Conservation (phyloP, 108 stramenopile species). For the Skeletonema marinoi region DNA sequence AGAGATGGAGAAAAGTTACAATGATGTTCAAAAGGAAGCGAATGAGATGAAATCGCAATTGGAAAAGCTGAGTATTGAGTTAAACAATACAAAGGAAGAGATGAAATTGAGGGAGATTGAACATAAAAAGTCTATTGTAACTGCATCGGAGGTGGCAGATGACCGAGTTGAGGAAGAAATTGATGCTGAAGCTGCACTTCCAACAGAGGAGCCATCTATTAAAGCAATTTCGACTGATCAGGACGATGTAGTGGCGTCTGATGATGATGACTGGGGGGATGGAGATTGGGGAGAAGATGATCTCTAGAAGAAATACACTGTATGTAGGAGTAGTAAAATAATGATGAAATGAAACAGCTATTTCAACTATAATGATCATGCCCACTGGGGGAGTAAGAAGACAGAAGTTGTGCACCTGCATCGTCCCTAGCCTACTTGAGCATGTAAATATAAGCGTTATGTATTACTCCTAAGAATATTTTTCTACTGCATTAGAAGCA, state of each 20-base stretch:
- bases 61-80: neutral
- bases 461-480: neutral
- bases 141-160: neutral
- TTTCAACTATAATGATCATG: no score
- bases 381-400: no score
- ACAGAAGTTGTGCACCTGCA: no score
- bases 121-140: neutral
- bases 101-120: neutral
- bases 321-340: neutral
- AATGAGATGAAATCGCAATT: constrained; percentile 2
- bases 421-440: neutral
- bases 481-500: neutral
- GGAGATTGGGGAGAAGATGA: constrained; percentile 24
- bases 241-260: neutral
- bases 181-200: neutral
- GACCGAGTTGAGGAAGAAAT: neutral
- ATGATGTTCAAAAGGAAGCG: constrained; percentile 1
- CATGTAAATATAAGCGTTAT: neutral
- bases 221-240: neutral
- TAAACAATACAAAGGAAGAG: neutral
- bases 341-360: no score
- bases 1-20: constrained; percentile 8
- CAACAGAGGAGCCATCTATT: neutral
- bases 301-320: neutral
- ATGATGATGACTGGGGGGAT: constrained; percentile 31